These are phyloP conservation scores for Pezicula neosporulosa DNA, from an alignment of 2,329 filamentous ascomycete genomes.

Conservation along the genomic window DNA sequence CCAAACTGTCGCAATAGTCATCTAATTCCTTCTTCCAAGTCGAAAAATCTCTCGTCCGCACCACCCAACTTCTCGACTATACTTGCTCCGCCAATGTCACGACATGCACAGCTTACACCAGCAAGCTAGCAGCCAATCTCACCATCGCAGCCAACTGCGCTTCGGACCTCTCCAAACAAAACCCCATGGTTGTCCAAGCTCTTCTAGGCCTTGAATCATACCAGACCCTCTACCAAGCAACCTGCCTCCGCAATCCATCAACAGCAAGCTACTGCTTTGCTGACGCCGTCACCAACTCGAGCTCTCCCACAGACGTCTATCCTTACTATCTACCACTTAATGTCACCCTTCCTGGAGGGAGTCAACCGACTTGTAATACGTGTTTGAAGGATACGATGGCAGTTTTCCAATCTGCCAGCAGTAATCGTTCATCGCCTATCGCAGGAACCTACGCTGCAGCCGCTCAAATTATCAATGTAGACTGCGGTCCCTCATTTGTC, in stretches of 20 bases:
- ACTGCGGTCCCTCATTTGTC: slow-evolving; percentile 55
- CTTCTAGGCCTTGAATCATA: slow-evolving; percentile 77
- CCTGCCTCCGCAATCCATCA: slow-evolving; percentile 68
- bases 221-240: slow-evolving; percentile 71
- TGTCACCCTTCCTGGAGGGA: slow-evolving; percentile 60
- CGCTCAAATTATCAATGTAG: slow-evolving; percentile 68
- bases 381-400: slow-evolving; percentile 81
- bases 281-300: slow-evolving; percentile 74
- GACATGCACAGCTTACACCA: slow-evolving; percentile 64
- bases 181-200: slow-evolving; percentile 69
- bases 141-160: slow-evolving; percentile 63
- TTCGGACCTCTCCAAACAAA: slow-evolving; percentile 62
- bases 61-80: slow-evolving; percentile 75
- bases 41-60: slow-evolving; percentile 64
- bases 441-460: slow-evolving; percentile 66
- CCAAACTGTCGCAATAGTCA: slow-evolving; percentile 48
- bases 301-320: slow-evolving; percentile 68
- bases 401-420: slow-evolving; percentile 68
- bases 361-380: slow-evolving; percentile 68
- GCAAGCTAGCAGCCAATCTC: slow-evolving; percentile 61
- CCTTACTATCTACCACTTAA: slow-evolving; percentile 87
- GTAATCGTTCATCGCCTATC: slow-evolving; percentile 63
- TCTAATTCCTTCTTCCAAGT: slow-evolving; percentile 83
- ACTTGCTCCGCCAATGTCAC: slow-evolving; percentile 68
- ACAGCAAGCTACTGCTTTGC: slow-evolving; percentile 76